These are phyloP conservation scores for Pezicula carpinea DNA, from an alignment of 2,329 filamentous ascomycete species.

Conservation along the genomic window DNA sequence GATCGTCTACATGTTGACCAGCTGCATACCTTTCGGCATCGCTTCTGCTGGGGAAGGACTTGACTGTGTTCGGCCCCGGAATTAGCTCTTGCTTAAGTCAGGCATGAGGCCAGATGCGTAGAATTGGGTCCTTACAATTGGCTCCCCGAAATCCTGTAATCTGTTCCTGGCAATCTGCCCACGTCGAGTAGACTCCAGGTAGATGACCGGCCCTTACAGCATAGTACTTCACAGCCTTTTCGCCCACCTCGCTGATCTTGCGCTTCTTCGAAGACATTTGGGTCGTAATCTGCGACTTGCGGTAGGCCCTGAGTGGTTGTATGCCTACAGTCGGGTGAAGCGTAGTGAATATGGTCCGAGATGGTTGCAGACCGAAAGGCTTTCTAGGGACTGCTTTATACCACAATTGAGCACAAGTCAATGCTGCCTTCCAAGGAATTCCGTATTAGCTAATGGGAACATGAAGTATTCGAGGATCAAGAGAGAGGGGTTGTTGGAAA, in stretches of 20 bases:
- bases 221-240: conserved; percentile 48
- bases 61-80: conserved; percentile 50
- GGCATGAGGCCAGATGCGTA: not conserved
- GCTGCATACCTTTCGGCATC: conserved; percentile 78
- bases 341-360: no score
- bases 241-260: conserved; percentile 15
- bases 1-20: conserved; percentile 44
- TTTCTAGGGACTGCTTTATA: no score
- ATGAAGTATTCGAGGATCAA: not conserved
- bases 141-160: conserved; percentile 60
- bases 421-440: no score
- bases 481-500: not conserved
- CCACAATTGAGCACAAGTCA: no score
- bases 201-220: conserved; percentile 52
- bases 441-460: not conserved
- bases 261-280: conserved; percentile 23
- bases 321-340: not conserved
- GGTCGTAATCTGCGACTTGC: not conserved
- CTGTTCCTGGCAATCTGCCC: conserved; percentile 56
- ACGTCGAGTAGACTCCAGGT: conserved; percentile 59
- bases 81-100: not conserved
- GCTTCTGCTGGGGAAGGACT: conserved; percentile 67
- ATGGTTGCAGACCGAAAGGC: no score
- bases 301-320: not conserved
- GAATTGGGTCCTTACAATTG: conserved; percentile 50